These are phyloP conservation scores for Aspergillus jensenii DNA, from an alignment of 2,329 filamentous ascomycete genomes.

Conservation along the genomic window DNA sequence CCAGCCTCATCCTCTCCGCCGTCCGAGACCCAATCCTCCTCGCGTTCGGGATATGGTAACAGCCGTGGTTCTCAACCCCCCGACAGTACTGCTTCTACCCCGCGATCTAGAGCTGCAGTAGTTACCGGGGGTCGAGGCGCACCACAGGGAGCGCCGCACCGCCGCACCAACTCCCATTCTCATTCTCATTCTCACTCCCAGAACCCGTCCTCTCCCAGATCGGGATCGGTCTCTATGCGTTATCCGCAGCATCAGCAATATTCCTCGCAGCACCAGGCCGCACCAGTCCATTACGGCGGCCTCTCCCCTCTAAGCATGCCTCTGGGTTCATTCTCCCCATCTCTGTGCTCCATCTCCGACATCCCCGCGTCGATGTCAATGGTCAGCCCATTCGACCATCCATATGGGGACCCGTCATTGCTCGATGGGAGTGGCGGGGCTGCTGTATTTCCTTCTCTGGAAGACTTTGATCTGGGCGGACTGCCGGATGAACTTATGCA, in stretches of 20 bases:
- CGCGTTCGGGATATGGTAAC: neutral
- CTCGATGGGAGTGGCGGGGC: conserved; percentile 2
- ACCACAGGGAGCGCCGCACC: conserved; percentile 7
- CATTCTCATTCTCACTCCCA: neutral
- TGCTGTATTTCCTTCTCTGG: conserved; percentile 8
- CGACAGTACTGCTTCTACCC: neutral
- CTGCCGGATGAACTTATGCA: conserved; percentile 2
- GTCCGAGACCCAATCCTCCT: conserved; percentile 4
- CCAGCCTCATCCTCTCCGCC: conserved; percentile 12
- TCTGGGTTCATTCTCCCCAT: conserved; percentile 5
- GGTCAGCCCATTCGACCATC: conserved; percentile 9
- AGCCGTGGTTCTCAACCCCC: conserved; percentile 3
- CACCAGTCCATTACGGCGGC: neutral
- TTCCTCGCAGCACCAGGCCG: neutral
- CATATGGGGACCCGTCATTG: conserved; percentile 49
- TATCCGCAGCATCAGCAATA: neutral
- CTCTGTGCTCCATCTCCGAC: conserved; percentile 10
- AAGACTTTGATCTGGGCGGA: conserved; percentile 5
- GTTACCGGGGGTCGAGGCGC: conserved; percentile 5
- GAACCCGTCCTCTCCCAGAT: neutral
- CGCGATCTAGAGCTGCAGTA: neutral
- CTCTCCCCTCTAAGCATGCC: conserved; percentile 4
- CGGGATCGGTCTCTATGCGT: neutral
- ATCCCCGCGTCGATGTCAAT: conserved; percentile 9
- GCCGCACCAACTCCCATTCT: neutral